Percentiles rank a stretch among this genome's conserved stretches.
Evolutionary conservation across 2,329 filamentous ascomycete genomes (phyloP).

Genomic region (Davidsoniella virescens): DNA sequence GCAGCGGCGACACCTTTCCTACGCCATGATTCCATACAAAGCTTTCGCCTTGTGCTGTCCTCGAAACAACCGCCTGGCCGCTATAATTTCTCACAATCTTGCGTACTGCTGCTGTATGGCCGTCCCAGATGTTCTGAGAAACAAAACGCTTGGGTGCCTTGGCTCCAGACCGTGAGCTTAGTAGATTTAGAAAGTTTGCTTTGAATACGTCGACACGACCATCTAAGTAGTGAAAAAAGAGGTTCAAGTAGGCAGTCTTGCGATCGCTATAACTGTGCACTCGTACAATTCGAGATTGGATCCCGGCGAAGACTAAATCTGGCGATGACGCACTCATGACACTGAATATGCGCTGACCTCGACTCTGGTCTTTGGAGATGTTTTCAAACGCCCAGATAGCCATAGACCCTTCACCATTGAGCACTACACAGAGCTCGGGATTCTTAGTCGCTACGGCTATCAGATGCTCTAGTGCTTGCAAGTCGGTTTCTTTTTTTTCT

Average conservation of each 20-base stretch:
- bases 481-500: conserved; percentile 15
- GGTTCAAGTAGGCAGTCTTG: conserved; percentile 19
- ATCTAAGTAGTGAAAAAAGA: conserved; percentile 73
- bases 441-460: conserved; percentile 71
- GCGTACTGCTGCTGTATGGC: conserved; percentile 63
- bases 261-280: conserved; percentile 4
- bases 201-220: conserved; percentile 72
- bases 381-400: conserved; percentile 88
- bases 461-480: conserved; percentile 56
- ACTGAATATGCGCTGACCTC: conserved; percentile 62
- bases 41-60: conserved; percentile 62
- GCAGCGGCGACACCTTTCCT: conserved; percentile 15
- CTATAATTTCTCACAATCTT: conserved; percentile 78
- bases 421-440: conserved; percentile 72
- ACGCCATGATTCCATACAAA: conserved; percentile 64
- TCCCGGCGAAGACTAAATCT: conserved; percentile 31
- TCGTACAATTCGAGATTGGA: conserved; percentile 1
- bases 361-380: conserved; percentile 41
- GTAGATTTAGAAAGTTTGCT: conserved; percentile 59
- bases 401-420: conserved; percentile 75
- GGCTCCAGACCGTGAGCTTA: conserved; percentile 44
- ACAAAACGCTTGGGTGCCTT: conserved; percentile 43
- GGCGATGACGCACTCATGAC: conserved; percentile 58
- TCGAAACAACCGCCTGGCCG: conserved; percentile 64
- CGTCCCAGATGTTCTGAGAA: conserved; percentile 58